Conservation (phyloP, 2,329 filamentous ascomycete species). For the Aspergillus versicolor region DNA sequence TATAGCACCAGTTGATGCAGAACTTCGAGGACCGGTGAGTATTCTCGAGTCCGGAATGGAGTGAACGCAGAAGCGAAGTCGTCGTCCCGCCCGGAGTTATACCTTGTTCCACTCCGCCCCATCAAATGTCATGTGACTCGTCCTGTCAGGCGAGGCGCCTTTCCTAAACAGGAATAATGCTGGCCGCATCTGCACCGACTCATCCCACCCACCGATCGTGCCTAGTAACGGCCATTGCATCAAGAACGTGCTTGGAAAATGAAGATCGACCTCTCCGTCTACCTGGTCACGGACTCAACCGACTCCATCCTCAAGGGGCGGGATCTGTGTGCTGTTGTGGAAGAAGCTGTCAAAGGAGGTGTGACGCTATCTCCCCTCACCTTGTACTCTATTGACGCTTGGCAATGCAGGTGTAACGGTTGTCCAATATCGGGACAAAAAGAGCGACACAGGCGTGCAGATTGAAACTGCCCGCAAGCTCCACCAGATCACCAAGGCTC, state of each 20-base stretch:
- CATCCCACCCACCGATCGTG: constrained; percentile 9
- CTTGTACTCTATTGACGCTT: constrained; percentile 7
- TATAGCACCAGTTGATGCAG: constrained; percentile 14
- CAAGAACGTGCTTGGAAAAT: constrained; percentile 25
- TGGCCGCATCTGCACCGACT: neutral
- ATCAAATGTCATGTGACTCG: constrained; percentile 9
- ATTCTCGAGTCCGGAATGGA: constrained; percentile 45
- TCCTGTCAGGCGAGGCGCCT: constrained; percentile 9
- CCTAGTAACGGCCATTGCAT: neutral
- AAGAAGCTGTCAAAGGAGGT: constrained; percentile 72
- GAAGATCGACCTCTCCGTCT: constrained; percentile 73
- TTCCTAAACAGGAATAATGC: constrained; percentile 3
- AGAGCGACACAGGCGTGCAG: constrained; percentile 68
- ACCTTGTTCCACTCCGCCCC: constrained; percentile 1
- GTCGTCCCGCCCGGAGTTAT: constrained; percentile 23
- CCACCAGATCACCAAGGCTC: constrained; percentile 66
- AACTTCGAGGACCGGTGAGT: constrained; percentile 45
- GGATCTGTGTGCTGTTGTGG: constrained; percentile 71
- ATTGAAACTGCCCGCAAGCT: constrained; percentile 70
- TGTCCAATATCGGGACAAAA: constrained; percentile 91
- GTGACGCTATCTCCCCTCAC: constrained; percentile 17
- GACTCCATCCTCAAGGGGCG: constrained; percentile 72
- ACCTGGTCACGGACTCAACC: constrained; percentile 93
- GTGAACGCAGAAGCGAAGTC: constrained; percentile 39
- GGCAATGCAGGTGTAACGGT: constrained; percentile 64